phyloP scores from a whole-genome alignment of 179 eudicot genomes.

The Actinidia polygama region DNA sequence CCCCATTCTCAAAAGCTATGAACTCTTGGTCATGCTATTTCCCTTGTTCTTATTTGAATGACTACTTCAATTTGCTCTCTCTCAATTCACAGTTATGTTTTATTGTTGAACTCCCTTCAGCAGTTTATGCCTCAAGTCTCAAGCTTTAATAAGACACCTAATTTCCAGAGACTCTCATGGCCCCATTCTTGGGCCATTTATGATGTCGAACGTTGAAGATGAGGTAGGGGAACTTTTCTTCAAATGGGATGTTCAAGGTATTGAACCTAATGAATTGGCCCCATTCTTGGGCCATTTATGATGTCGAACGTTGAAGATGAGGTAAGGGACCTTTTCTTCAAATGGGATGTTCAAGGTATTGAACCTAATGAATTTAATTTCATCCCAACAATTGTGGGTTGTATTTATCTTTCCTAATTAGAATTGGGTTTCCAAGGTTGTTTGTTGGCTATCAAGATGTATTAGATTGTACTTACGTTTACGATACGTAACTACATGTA shows the following conservation, averaged over 20 bases:
- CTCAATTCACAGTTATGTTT: constrained; percentile 32
- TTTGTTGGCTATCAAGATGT: constrained; percentile 3
- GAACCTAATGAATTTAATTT: constrained; percentile 74
- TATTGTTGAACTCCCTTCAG: constrained; percentile 41
- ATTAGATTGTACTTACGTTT: no score
- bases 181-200: constrained; percentile 51
- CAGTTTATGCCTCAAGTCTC: constrained; percentile 61
- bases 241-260: constrained; percentile 56
- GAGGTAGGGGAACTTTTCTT: constrained; percentile 57
- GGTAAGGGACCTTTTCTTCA: constrained; percentile 52
- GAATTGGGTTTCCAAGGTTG: constrained; percentile 66
- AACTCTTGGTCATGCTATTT: no score
- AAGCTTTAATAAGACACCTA: constrained; percentile 50
- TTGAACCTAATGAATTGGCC: constrained; percentile 54
- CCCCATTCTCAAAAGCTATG: no score
- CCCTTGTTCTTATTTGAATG: background rate
- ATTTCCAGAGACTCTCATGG: constrained; percentile 53
- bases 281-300: constrained; percentile 69
- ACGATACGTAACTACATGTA: no score
- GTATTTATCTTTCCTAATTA: constrained; percentile 43
- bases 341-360: constrained; percentile 60
- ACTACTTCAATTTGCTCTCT: constrained; percentile 53
- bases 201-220: constrained; percentile 31
- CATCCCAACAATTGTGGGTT: constrained; percentile 73
- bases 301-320: constrained; percentile 41